Base-by-base conservation (phyloP, 768 basidiomycete genomes). In the Bullera alba region DNA sequence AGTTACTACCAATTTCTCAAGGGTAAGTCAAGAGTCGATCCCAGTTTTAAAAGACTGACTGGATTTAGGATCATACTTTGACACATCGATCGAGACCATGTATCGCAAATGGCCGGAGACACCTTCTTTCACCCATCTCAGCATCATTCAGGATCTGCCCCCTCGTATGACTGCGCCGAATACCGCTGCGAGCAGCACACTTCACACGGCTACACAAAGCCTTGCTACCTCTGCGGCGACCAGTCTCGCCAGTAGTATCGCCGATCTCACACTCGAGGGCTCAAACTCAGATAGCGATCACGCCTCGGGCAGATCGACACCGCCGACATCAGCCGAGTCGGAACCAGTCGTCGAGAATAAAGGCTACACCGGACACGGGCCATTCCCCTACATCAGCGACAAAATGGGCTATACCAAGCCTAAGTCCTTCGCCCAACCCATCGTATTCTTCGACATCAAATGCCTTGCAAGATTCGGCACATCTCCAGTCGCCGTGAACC, bases 1-100 rank as follows among this genome's bases (percentile, higher is more conserved):
- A 83, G 79, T 0, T 92, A 91, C 67, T 82, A 83, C 57, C 85
- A 85, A 53, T 91, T 92, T 68, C 79, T 88, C 32, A 83, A 82
- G 75, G 72, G 85, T 81, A 50, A 44, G 69, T 51, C 19, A 22
- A 16, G 36, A 15, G n/a, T 8, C 6, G 28, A 10, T 21, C n/a
- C n/a, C n/a, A n/a, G n/a, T 43, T 21, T 25, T 19, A 34, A 14
- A 6, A 6, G 19, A 37, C 5, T 45, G 36, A 46, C 36, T 44
- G 28, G 6, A 17, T 7, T 22, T 83, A 82, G 89, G 89, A 21
- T 79, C 82, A 34, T 92, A 91, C 70, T 92, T 88, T 58, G 88
- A 93, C 66, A 82, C 81, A 2, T 76, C 80, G 0, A 75, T 91
- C 3, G 67, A 75, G 17, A 78, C 79, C 4, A 74, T 93, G 42